Percentiles rank a stretch among this genome's conserved stretches.
These are phyloP conservation scores for Terfezia claveryi DNA, from an alignment of 495 filamentous ascomycete species.

Conservation along the genomic window DNA sequence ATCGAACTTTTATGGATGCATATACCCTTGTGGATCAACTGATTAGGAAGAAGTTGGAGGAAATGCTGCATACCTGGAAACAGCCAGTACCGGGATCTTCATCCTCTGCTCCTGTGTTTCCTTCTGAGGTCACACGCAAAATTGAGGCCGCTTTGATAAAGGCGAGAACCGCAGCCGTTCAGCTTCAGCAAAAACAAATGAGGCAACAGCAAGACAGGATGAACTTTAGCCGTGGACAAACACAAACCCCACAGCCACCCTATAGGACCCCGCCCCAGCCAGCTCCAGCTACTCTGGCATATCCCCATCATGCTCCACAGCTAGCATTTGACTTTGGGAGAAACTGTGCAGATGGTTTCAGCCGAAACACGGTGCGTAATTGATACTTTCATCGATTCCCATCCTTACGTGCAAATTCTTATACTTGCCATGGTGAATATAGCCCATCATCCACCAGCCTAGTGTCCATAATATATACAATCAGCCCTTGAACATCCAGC, in stretches of 20 bases:
- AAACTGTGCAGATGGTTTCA: conserved; percentile 13
- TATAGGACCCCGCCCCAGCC: conserved; percentile 13
- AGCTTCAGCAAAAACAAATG: conserved; percentile 44
- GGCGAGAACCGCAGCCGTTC: conserved; percentile 50
- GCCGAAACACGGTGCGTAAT: conserved; percentile 19
- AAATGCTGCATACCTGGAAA: conserved; percentile 97
- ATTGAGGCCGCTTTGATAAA: conserved; percentile 91
- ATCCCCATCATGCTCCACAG: not conserved
- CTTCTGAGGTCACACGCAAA: conserved; percentile 54
- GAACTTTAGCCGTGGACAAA: not conserved
- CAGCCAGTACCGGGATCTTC: conserved; percentile 81
- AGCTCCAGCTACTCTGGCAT: not conserved
- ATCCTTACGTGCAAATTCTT: not conserved
- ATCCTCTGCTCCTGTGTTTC: conserved; percentile 72
- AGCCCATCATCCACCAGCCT: conserved; percentile 22
- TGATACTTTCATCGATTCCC: too few relatives aligned
- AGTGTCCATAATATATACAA: conserved; percentile 6
- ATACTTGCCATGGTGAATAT: conserved; percentile 17
- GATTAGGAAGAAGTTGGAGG: conserved; percentile 76
- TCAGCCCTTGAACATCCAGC: not conserved
- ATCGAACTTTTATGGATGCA: conserved; percentile 84
- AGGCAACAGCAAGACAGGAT: conserved; percentile 31
- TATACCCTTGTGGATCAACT: conserved; percentile 65
- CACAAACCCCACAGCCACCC: not conserved
- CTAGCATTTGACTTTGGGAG: conserved; percentile 17